A percentile compares a stretch with the other conserved stretches of the same genome.
Conservation (phyloP, 495 filamentous ascomycete genomes). For the Cercophora sp. region DNA sequence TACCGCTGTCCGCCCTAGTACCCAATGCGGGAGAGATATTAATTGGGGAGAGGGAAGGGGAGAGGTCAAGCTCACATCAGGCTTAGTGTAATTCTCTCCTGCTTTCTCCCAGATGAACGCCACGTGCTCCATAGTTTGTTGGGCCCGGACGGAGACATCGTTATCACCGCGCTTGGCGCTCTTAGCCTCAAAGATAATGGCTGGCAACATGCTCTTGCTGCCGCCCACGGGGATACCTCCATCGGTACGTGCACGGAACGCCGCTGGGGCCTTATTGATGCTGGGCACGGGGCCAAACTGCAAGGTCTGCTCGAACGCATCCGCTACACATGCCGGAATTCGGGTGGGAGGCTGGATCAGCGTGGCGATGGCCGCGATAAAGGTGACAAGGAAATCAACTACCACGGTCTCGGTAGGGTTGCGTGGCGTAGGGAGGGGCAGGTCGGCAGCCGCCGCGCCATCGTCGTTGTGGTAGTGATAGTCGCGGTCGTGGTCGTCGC, state of each 20-base stretch:
- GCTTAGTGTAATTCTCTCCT: no score
- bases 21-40: no score
- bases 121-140: neutral
- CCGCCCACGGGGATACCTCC: neutral
- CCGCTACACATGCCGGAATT: neutral
- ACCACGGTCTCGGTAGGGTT: neutral
- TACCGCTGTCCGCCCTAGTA: neutral
- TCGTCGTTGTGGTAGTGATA: neutral
- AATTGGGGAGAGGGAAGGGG: neutral
- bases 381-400: constrained; percentile 1
- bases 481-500: no score
- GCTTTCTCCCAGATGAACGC: constrained; percentile 1
- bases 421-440: neutral
- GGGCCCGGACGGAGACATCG: neutral
- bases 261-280: neutral
- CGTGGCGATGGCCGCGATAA: neutral
- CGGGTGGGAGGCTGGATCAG: neutral
- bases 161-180: neutral
- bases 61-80: no score
- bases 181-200: neutral
- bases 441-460: neutral
- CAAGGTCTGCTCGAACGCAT: neutral
- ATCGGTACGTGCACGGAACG: neutral
- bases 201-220: neutral
- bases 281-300: neutral